Evolutionary conservation across 306 rosid species (phyloP), one percentile per base, ranked within the genome.

Genomic region (Biancaea sappan): DNA sequence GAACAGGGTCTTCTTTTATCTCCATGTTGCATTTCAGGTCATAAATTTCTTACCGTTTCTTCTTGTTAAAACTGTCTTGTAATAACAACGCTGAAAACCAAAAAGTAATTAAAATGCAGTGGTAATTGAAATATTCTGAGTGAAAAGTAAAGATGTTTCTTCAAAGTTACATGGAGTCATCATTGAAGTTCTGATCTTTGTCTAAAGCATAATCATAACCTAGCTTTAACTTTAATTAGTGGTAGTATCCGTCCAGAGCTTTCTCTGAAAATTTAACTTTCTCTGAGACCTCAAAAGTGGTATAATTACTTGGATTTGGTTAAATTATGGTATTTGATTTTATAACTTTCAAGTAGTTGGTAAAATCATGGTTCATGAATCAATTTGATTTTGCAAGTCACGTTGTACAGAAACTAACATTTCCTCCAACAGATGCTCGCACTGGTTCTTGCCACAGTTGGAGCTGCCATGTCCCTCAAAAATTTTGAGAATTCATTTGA

Each of bases 401-500:
- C 21, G 10, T 37, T 43, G 69, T 57, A 35, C 53, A 62, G 2
- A 43, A 6, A 78, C 70, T 78, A 60, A 72, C 52, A 51, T 51
- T 77, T 73, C 29, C 61, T 75, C 26, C 54, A 77, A 67, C 96
- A 94, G 99, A 75, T 75, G 65, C 69, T 90, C 10, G 79, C 96
- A 71, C 88, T 86, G 65, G 84, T 88, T 82, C 84, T 94, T 70
- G 93, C 91, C 79, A 87, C 96, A 68, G 80, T 83, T 80, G 99
- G 96, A 80, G 99, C 97, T 58, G 83, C 85, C 19, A 65, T 92
- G 86, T 94, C 99, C 32, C 52, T 94, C 18, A 92, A 60, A 72
- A 88, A 84, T 59, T 90, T 94, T 71, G 99, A 92, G 89, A 94
- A 94, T 73, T 87, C 94, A 77, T 94, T 94, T 84, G 86, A 92